Base-by-base conservation (phyloP, 2,329 filamentous ascomycete genomes). In the Nannizziopsis arthrosporioides region DNA sequence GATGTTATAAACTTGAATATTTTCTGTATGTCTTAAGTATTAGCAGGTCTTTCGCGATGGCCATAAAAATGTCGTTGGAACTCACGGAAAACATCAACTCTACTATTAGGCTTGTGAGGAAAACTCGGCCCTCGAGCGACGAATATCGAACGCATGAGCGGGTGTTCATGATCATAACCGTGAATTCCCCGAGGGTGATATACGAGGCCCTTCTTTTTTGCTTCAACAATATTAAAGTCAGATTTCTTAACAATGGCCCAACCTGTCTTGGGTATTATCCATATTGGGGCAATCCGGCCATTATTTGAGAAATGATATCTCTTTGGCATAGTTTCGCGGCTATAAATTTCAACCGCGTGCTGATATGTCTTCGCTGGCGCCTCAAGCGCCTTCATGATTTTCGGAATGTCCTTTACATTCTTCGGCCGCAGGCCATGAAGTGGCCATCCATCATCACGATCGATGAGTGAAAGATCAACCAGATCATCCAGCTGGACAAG, bases 131-230 rank as follows among this genome's bases (percentile, higher is more conserved):
- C 92, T 35, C 86, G 75, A 1, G 92, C 92, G 42, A 96, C 75
- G 58, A 98, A 98, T 38, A 98, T 93, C 0, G 92, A 90, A 35
- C 92, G 75, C 92, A 98, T 98, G 39, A 98, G 72, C 0, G 90
- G 89, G 62, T 98, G 83, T 59, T 94, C 82, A 59, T 94, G 83
- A 62, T 98, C 92, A 61, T 96, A 98, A 1, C 92, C 92, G 61
- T 98, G 92, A 1, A 98, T 70, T 1, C 92, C 92, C 22, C 76
- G 77, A 0, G 92, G 92, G 55, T 83, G 76, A 60, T 95, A 98
- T 0, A 78, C 71, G 10, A 77, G 63, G 0, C 78, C 79, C 10
- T 79, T 78, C 47, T 75, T 72, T 52, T 80, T 73, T 0, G 77
- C 85, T 42, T 82, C 73, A 37, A 76, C 71, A 4, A 93, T 75